phyloP scores from a whole-genome alignment of 2,329 filamentous ascomycete species.

The Aspergillus fumigatus region DNA sequence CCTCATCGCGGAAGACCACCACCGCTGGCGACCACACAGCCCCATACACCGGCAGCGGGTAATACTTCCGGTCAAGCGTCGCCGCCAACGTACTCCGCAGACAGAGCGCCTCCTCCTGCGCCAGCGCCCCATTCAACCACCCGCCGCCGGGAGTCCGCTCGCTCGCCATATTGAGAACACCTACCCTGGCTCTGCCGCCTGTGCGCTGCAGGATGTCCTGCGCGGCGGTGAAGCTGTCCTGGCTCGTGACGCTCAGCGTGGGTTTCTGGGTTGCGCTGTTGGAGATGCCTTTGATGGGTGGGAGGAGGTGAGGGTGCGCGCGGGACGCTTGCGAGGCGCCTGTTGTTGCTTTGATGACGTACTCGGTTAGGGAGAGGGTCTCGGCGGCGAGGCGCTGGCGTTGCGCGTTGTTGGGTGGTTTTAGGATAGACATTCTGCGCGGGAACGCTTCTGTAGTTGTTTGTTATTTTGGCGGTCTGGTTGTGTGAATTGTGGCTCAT shows the following conservation, averaged over 20 bases:
- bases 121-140: slow-evolving; percentile 54
- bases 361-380: background rate
- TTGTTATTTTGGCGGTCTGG: background rate
- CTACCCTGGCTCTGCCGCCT: slow-evolving; percentile 19
- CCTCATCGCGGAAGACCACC: slow-evolving; percentile 48
- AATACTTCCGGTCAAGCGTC: slow-evolving; percentile 32
- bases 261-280: background rate
- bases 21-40: slow-evolving; percentile 53
- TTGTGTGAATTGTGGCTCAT: background rate
- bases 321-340: background rate
- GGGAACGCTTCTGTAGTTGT: background rate
- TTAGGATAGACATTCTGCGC: slow-evolving; percentile 1
- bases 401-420: slow-evolving; percentile 7
- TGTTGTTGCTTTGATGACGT: slow-evolving; percentile 3
- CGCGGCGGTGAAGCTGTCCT: slow-evolving; percentile 13
- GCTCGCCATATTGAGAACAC: slow-evolving; percentile 58
- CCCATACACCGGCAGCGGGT: slow-evolving; percentile 45
- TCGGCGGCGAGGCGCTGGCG: slow-evolving; percentile 8
- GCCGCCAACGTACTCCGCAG: slow-evolving; percentile 44
- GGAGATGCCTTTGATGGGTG: background rate
- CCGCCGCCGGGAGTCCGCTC: slow-evolving; percentile 53
- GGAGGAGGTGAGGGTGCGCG: background rate
- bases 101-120: slow-evolving; percentile 62
- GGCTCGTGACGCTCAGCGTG: slow-evolving; percentile 3
- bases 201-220: slow-evolving; percentile 1